Percentiles rank a stretch among this genome's conserved stretches.
phyloP scores from a whole-genome alignment of 1,284 basidiomycete genomes.

The Leccinum subrobustum region DNA sequence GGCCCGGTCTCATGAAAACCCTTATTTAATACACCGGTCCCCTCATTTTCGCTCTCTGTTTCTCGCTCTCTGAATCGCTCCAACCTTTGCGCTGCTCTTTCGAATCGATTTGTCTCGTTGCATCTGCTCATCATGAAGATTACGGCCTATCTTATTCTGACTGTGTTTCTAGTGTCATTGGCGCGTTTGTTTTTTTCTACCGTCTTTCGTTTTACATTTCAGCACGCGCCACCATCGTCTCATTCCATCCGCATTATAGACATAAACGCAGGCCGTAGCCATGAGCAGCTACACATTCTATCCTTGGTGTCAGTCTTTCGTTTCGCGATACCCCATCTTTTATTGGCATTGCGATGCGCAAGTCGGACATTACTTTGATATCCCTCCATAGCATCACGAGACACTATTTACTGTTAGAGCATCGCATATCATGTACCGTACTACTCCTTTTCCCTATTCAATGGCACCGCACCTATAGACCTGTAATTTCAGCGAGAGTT shows the following conservation, averaged over 20 bases:
- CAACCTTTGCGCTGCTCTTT: slow-evolving; percentile 60
- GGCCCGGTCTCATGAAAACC: slow-evolving; percentile 26
- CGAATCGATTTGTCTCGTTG: slow-evolving; percentile 59
- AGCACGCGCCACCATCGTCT: slow-evolving; percentile 32
- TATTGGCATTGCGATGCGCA: slow-evolving; percentile 51
- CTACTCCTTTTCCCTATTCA: slow-evolving; percentile 30
- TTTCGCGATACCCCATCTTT: slow-evolving; percentile 54
- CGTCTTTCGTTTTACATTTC: slow-evolving; percentile 14
- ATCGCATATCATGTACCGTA: slow-evolving; percentile 60
- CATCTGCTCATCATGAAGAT: slow-evolving; percentile 55
- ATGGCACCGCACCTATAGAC: slow-evolving; percentile 16
- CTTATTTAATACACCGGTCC: slow-evolving; percentile 18
- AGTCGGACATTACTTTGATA: slow-evolving; percentile 50
- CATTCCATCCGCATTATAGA: slow-evolving; percentile 37
- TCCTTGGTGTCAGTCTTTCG: slow-evolving; percentile 46
- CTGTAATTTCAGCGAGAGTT: slow-evolving; percentile 11
- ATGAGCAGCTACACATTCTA: slow-evolving; percentile 45
- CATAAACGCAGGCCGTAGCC: slow-evolving; percentile 42
- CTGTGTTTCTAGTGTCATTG: slow-evolving; percentile 39
- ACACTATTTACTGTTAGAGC: slow-evolving; percentile 58
- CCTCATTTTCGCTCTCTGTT: slow-evolving; percentile 28
- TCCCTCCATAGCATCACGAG: slow-evolving; percentile 55
- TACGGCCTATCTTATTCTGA: slow-evolving; percentile 49
- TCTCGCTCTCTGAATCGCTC: slow-evolving; percentile 28
- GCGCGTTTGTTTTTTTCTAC: slow-evolving; percentile 27